A percentile compares a stretch with the other conserved stretches of the same genome.
These are phyloP conservation scores for Rhododendron molle DNA, from an alignment of 148 eudicot species.

Conservation along the genomic window DNA sequence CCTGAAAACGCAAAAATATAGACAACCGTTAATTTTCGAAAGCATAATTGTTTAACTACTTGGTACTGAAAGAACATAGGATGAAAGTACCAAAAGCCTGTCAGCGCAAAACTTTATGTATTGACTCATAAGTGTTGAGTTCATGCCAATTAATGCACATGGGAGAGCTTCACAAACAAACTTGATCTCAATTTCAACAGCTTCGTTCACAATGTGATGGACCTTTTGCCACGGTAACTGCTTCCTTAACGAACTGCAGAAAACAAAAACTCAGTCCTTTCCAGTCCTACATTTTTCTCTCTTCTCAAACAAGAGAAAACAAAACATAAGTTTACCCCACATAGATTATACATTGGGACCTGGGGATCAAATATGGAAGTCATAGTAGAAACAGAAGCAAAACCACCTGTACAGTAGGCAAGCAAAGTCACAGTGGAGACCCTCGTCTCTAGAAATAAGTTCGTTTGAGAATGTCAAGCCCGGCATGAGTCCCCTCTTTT, in stretches of 20 bases:
- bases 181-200: constrained; percentile 74
- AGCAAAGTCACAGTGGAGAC: constrained; percentile 84
- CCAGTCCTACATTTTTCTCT: background rate
- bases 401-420: constrained; percentile 67
- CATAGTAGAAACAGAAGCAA: background rate
- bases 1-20: constrained; percentile 32
- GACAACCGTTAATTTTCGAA: background rate
- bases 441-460: constrained; percentile 87
- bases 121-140: constrained; percentile 66
- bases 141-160: constrained; percentile 83
- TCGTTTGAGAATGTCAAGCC: constrained; percentile 87
- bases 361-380: background rate
- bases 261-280: background rate
- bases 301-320: background rate
- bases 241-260: constrained; percentile 47
- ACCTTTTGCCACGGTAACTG: constrained; percentile 33
- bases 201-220: constrained; percentile 59
- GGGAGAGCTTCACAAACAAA: constrained; percentile 85
- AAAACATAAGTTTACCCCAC: background rate
- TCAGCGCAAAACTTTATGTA: constrained; percentile 83
- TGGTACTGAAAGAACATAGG: background rate
- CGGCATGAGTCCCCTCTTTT: constrained; percentile 86
- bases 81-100: constrained; percentile 53
- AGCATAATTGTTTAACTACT: background rate
- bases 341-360: background rate